These are phyloP conservation scores for Colletotrichum siamense DNA, from an alignment of 2,329 filamentous ascomycete genomes.

Conservation along the genomic window DNA sequence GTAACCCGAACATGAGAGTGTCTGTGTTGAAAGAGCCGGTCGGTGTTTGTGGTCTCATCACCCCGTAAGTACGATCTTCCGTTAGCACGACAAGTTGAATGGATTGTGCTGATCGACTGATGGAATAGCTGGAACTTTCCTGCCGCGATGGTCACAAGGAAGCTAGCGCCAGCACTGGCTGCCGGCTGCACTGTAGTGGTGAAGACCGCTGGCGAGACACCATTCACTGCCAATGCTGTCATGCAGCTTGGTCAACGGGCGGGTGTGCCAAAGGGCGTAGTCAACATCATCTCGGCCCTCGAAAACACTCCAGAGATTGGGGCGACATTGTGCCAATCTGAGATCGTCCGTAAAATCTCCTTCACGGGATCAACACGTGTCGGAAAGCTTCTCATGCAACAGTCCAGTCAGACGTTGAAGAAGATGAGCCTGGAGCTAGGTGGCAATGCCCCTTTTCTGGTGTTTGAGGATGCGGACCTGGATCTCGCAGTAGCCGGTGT, in stretches of 20 bases:
- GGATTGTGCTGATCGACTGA: background rate
- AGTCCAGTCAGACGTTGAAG: slow-evolving; percentile 85
- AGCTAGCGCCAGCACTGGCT: slow-evolving; percentile 77
- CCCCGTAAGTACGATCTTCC: slow-evolving; percentile 61
- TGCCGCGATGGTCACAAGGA: slow-evolving; percentile 76
- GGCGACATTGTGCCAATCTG: slow-evolving; percentile 75
- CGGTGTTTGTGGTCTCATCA: slow-evolving; percentile 84
- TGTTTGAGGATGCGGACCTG: slow-evolving; percentile 93
- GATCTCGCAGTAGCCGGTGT: slow-evolving; percentile 84
- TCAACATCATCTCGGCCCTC: slow-evolving; percentile 85
- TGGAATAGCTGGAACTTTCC: slow-evolving; percentile 82
- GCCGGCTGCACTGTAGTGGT: slow-evolving; percentile 95
- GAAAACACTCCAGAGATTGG: slow-evolving; percentile 84
- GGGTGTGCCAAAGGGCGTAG: slow-evolving; percentile 87
- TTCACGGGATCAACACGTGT: slow-evolving; percentile 84
- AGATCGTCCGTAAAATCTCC: slow-evolving; percentile 84
- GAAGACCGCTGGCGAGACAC: slow-evolving; percentile 92
- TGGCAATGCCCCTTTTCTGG: slow-evolving; percentile 94
- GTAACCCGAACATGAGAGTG: slow-evolving; percentile 75
- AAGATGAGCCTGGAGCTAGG: slow-evolving; percentile 86
- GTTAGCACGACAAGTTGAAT: background rate
- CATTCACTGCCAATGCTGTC: slow-evolving; percentile 86
- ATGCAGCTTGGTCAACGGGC: slow-evolving; percentile 86
- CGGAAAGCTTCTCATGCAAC: slow-evolving; percentile 84
- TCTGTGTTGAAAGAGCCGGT: slow-evolving; percentile 84